Conservation (phyloP, 441 rosid genomes). For the Dalechampia spathulata region DNA sequence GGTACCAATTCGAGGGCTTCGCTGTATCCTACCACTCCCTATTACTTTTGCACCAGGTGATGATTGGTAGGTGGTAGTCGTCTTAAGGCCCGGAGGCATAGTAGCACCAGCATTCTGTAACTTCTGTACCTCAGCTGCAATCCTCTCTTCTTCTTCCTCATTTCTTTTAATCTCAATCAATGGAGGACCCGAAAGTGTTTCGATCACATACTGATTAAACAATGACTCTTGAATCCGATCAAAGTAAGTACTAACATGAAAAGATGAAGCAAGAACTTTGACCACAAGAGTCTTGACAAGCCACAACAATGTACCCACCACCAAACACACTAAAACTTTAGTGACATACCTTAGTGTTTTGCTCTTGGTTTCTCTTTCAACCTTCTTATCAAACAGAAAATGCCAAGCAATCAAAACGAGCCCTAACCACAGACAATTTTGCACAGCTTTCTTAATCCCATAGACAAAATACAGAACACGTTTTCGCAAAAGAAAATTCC, state of each 20-base stretch:
- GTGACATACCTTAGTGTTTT: conserved; percentile 37
- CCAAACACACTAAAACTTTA: conserved; percentile 44
- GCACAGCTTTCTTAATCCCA: conserved; percentile 60
- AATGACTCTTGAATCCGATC: conserved; percentile 65
- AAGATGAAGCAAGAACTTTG: conserved; percentile 68
- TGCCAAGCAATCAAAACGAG: conserved; percentile 59
- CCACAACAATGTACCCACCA: conserved; percentile 59
- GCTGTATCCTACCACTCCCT: conserved; percentile 53
- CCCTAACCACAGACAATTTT: conserved; percentile 73
- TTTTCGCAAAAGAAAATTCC: conserved; percentile 55
- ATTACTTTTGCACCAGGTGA: conserved; percentile 18
- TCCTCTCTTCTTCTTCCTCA: conserved; percentile 42
- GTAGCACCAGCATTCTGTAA: conserved; percentile 53
- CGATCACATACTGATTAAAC: conserved; percentile 65
- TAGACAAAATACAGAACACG: conserved; percentile 69
- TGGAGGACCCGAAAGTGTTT: conserved; percentile 60
- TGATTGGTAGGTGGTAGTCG: conserved; percentile 22
- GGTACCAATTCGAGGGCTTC: conserved; percentile 40
- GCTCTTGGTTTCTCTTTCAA: conserved; percentile 34
- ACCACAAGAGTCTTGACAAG: conserved; percentile 56
- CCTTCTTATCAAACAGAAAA: conserved; percentile 45
- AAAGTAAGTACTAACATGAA: conserved; percentile 69
- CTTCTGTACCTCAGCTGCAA: conserved; percentile 33
- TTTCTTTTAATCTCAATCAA: conserved; percentile 34
- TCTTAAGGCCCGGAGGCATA: conserved; percentile 33